Conservation (phyloP, 2,329 filamentous ascomycete genomes). For the Ceratocystis cacaofunesta region DNA sequence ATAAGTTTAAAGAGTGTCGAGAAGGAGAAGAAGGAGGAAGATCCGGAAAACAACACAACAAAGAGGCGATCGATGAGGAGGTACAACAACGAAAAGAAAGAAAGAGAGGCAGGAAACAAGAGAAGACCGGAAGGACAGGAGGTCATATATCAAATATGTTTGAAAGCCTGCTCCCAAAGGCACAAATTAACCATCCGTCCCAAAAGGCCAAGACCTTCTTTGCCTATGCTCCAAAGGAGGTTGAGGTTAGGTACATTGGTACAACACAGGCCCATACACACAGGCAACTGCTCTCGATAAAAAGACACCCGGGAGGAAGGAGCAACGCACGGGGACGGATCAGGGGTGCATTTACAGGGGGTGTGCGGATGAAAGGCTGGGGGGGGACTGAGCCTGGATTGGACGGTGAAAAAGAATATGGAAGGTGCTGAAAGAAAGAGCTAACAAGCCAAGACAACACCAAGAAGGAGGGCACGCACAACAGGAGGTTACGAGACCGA, state of each 20-base stretch:
- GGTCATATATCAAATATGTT: constrained; percentile 6
- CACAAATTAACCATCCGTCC: background rate
- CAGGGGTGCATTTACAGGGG: background rate
- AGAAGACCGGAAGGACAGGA: background rate
- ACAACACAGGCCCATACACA: background rate
- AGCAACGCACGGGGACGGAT: background rate
- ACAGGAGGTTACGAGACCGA: background rate
- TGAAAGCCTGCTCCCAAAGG: background rate
- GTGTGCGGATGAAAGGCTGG: background rate
- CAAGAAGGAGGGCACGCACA: background rate
- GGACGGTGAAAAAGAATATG: background rate
- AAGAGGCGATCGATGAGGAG: constrained; percentile 14
- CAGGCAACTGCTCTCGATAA: background rate
- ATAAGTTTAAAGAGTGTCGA: constrained; percentile 10
- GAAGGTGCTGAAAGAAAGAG: background rate
- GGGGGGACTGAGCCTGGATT: background rate
- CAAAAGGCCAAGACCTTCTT: too few relatives aligned
- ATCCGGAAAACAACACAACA: constrained; percentile 3
- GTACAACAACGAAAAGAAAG: constrained; percentile 13
- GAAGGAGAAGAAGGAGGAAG: constrained; percentile 2
- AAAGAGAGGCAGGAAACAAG: constrained; percentile 13
- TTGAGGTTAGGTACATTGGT: background rate
- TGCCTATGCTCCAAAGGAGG: too few relatives aligned
- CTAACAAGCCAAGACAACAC: background rate
- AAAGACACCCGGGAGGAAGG: background rate